These are phyloP conservation scores for Otatea glauca DNA, from an alignment of 176 grass and related monocot genomes.

Conservation along the genomic window DNA sequence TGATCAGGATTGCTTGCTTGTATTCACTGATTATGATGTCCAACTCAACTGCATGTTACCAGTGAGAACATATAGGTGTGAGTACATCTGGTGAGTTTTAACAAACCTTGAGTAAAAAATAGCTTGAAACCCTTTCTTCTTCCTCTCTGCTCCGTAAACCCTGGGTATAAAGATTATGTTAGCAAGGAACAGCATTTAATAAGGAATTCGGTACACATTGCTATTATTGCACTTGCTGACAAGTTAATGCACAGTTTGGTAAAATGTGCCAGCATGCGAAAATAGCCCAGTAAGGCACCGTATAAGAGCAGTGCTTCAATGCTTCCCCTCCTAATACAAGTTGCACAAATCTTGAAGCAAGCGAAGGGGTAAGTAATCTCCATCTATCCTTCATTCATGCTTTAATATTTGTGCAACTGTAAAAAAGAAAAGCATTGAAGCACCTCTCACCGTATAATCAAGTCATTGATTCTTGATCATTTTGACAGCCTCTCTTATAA, in stretches of 20 bases:
- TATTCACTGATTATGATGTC: neutral
- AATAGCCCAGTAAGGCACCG: neutral
- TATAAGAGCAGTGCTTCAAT: no score
- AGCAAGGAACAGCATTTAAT: neutral
- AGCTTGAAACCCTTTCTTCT: conserved; percentile 93
- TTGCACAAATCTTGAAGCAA: no score
- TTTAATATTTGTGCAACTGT: no score
- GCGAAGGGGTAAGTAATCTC: no score
- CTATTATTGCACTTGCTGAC: neutral
- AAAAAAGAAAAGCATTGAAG: no score
- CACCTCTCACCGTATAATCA: conserved; percentile 17
- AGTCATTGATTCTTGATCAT: neutral
- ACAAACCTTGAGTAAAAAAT: conserved; percentile 82
- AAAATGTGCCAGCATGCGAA: conserved; percentile 5
- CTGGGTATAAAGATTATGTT: conserved; percentile 42
- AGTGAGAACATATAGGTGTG: conserved; percentile 27
- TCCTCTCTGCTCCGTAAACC: conserved; percentile 84
- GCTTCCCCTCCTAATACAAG: no score
- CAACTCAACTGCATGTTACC: conserved; percentile 6
- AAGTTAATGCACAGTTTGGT: neutral
- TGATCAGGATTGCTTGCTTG: conserved; percentile 6
- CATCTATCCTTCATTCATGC: no score
- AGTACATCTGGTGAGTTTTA: conserved; percentile 19
- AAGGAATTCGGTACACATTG: neutral
- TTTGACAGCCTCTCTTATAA: neutral